phyloP scores from a whole-genome alignment of 2,329 filamentous ascomycete species.

The Aspergillus ochraceus region DNA sequence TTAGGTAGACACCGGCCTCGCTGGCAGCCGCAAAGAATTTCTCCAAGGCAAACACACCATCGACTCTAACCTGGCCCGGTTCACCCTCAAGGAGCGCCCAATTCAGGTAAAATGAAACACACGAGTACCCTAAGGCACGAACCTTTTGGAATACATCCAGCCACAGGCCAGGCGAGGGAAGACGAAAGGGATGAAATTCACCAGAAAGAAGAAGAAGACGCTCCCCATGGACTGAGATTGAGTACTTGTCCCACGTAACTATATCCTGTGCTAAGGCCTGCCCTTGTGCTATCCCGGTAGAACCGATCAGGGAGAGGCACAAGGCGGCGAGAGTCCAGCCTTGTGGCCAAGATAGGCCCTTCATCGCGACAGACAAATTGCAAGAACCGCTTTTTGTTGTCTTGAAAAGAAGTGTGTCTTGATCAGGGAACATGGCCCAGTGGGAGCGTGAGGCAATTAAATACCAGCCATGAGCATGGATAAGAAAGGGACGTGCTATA shows the following conservation, averaged over 20 bases:
- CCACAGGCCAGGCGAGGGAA: constrained; percentile 62
- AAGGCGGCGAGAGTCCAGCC: no score
- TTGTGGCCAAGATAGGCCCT: no score
- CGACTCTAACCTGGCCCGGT: constrained; percentile 63
- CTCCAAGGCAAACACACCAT: constrained; percentile 67
- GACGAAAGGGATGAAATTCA: constrained; percentile 67
- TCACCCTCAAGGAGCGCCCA: constrained; percentile 56
- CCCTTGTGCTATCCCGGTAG: no score
- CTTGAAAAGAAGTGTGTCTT: no score
- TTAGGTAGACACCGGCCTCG: constrained; percentile 59
- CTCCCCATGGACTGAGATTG: constrained; percentile 58
- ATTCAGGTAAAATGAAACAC: constrained; percentile 63
- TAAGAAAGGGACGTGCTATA: no score
- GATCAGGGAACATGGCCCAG: no score
- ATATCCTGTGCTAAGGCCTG: no score
- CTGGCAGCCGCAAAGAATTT: constrained; percentile 33
- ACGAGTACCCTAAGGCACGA: constrained; percentile 73
- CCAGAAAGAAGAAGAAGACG: constrained; percentile 68
- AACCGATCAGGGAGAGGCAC: no score
- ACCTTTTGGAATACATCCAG: constrained; percentile 78
- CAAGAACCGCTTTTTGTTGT: no score
- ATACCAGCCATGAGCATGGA: no score
- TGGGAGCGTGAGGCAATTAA: no score
- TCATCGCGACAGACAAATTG: no score
- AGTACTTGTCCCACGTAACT: constrained; percentile 5